Base-by-base conservation (phyloP, 495 filamentous ascomycete genomes). In the Terfezia boudieri region DNA sequence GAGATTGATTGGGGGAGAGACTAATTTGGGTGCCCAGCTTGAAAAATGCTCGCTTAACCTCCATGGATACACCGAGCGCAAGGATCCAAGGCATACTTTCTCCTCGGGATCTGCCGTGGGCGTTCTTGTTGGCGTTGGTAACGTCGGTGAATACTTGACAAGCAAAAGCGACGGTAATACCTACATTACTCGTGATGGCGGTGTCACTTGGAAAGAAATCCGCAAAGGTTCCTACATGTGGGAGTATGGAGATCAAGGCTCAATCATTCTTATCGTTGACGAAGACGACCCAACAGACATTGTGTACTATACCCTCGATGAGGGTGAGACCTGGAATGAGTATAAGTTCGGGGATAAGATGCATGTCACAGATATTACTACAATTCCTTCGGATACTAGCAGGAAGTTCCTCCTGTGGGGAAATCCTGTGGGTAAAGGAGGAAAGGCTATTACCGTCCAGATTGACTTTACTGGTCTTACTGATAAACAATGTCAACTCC, bases 211-310 rank as follows among this genome's bases (percentile, higher is more conserved):
- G 92, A 81, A 73, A 48, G 73, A 79, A 37, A 80, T 83, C 53
- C 88, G 79, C 70, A 84, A 89, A 63, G 92, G 90, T 8, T 74
- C 69, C 37, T 92, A 86, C 68, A 80, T 81, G 68, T 99, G 86
- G 84, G 86, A 93, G 60, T 92, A 81, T 60, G 90, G 90, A 53
- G 92, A 96, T 58, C 84, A 92, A 64, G 92, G 92, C 16, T 86
- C 84, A 1, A 77, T 96, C 59, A 75, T 96, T 54, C 86, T 93
- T 35, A 80, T 99, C 53, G 85, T 87, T 32, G 67, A 76, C 49
- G 72, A 82, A 54, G 67, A 65, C 9, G 68, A 68, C 51, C 71
- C 79, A 50, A 86, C 86, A 4, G 80, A 83, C 49, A 63, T 70
- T 0, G 67, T 96, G 50, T 76, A 74, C 56, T 96, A 87, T 68